Evolutionary conservation across 768 basidiomycete genomes (phyloP).

Genomic region (Glaciozyma antarctica): DNA sequence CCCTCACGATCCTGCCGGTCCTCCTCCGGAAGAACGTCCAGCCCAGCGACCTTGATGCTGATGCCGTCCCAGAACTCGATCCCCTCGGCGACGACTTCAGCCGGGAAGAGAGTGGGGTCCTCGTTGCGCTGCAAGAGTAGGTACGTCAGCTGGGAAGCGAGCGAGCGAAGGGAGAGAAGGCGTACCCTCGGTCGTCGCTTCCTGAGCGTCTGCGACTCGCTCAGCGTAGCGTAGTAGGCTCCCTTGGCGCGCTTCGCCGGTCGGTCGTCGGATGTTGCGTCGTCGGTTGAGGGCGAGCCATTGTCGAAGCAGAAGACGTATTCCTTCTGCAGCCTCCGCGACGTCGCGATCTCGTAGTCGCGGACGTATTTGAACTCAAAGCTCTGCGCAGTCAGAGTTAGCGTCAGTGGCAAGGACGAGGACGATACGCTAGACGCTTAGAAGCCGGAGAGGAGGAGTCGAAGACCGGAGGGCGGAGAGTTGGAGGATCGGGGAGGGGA

Average conservation of each 20-base stretch:
- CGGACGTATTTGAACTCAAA: slow-evolving; percentile 27
- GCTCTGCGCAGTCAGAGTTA: slow-evolving; percentile 6
- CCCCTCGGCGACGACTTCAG: neutral
- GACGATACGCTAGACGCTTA: neutral
- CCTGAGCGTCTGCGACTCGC: slow-evolving; percentile 3
- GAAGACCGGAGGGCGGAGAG: neutral
- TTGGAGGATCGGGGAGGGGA: neutral
- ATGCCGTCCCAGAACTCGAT: slow-evolving; percentile 27
- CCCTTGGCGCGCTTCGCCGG: slow-evolving; percentile 16
- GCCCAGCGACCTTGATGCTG: neutral
- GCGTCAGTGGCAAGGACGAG: neutral
- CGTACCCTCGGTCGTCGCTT: slow-evolving; percentile 28
- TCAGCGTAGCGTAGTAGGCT: slow-evolving; percentile 26
- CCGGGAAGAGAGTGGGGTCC: slow-evolving; percentile 10
- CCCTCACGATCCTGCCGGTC: neutral
- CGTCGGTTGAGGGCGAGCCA: slow-evolving; percentile 8
- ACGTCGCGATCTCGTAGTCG: slow-evolving; percentile 25
- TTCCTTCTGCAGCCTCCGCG: slow-evolving; percentile 14
- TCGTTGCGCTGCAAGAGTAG: slow-evolving; percentile 8
- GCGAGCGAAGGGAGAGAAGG: neutral
- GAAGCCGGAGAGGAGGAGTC: neutral
- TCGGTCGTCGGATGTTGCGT: slow-evolving; percentile 5
- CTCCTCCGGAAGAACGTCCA: neutral
- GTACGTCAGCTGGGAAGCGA: neutral
- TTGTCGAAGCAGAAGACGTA: slow-evolving; percentile 27